phyloP scores from a whole-genome alignment of 2,329 filamentous ascomycete species.

The Scleromitrula shiraiana region DNA sequence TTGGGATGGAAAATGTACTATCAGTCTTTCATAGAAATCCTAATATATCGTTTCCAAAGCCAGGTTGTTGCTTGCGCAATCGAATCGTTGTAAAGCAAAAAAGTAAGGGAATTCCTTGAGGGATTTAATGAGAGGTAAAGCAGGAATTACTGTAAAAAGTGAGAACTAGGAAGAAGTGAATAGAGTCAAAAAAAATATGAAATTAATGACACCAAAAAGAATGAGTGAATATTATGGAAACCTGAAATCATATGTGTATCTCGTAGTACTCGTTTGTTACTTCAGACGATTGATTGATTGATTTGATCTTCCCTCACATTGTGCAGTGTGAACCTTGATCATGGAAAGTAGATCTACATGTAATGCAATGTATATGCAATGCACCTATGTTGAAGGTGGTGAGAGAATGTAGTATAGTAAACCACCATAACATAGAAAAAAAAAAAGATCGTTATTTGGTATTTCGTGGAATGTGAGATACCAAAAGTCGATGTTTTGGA shows the following conservation, averaged over 20 bases:
- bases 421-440: too few relatives aligned
- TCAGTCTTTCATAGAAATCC: neutral
- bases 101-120: conserved; percentile 1
- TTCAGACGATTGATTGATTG: neutral
- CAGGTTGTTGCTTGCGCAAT: neutral
- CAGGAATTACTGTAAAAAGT: neutral
- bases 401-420: too few relatives aligned
- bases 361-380: conserved; percentile 1
- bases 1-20: neutral
- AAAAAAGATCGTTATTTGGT: neutral
- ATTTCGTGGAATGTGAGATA: neutral
- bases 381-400: neutral
- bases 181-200: neutral
- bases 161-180: neutral
- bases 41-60: neutral
- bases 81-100: neutral
- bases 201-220: neutral
- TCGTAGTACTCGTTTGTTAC: neutral
- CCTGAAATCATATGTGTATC: neutral
- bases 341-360: neutral
- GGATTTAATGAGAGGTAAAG: too few relatives aligned
- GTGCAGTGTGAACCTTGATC: neutral
- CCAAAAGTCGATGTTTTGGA: too few relatives aligned
- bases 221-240: neutral
- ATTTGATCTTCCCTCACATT: neutral